Percentiles rank a stretch among this genome's conserved stretches.
phyloP scores from a whole-genome alignment of 805 yeast species.

The Monosporozyma solicola region DNA sequence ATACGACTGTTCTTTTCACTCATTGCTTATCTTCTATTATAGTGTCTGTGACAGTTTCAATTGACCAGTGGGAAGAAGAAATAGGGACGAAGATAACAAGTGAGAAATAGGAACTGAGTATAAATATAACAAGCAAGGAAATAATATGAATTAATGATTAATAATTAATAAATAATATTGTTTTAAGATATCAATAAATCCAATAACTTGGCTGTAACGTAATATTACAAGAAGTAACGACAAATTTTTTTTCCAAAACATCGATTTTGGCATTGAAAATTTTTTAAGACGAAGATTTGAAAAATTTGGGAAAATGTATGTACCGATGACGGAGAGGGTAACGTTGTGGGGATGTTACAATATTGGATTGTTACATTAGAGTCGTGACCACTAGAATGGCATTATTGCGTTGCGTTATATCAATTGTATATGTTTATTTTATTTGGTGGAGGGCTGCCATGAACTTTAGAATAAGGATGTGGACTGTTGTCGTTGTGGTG shows the following conservation, averaged over 20 bases:
- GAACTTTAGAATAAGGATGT: too few relatives aligned
- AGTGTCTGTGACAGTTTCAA: not conserved
- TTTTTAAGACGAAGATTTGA: not conserved
- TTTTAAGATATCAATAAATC: not conserved
- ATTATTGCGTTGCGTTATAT: too few relatives aligned
- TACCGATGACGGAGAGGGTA: too few relatives aligned
- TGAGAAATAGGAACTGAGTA: not conserved
- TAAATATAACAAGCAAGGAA: not conserved
- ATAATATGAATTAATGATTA: too few relatives aligned
- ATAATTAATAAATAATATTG: not conserved
- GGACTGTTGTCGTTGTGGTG: too few relatives aligned
- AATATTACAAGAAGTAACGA: not conserved
- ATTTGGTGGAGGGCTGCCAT: too few relatives aligned
- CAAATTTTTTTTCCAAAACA: not conserved
- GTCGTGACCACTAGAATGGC: too few relatives aligned
- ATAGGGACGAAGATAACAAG: not conserved
- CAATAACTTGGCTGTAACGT: not conserved
- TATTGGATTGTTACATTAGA: too few relatives aligned
- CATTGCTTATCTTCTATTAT: conserved; percentile 13
- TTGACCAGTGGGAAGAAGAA: not conserved
- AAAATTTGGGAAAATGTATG: too few relatives aligned
- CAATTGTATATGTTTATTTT: too few relatives aligned
- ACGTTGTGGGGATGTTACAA: too few relatives aligned
- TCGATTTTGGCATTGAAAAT: not conserved
- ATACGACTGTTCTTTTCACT: conserved; percentile 61